Base-by-base conservation (phyloP, 805 yeast genomes). In the Hanseniaspora thailandica region DNA sequence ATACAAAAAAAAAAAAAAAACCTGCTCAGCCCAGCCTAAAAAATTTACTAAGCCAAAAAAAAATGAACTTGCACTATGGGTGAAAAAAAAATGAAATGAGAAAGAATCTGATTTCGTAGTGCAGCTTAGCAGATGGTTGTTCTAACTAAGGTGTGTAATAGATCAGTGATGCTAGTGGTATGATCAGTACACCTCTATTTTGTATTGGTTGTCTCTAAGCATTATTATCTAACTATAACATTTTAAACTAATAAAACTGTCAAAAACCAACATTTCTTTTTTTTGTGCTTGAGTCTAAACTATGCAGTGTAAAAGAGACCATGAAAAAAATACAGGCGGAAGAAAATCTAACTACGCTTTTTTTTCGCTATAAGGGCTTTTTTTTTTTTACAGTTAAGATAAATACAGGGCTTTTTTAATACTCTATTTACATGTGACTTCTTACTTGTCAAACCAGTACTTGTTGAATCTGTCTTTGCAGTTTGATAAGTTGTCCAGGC, bases 401-500 rank as follows among this genome's bases (percentile, higher is more conserved):
- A 19, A 26, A 31, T 13, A 31, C 34, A 22, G 34, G 34, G 34
- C 25, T 36, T 35, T 4, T 23, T 9, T 25, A 36, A 19, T 15
- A 17, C 4, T 12, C 19, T 34, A 44, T 44, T 31, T 52, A 45
- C 28, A 46, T 28, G 34, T 17, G 7, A 15, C 28, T 35, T 8
- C 19, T 40, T 25, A 47, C 73, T 71, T 23, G 4, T 23, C 22
- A 15, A 39, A 49, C 47, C 80, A 69, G 82, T 89, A 86, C 60
- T 76, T 82, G 22, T 66, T 66, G 50, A 84, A 69, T 57, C 97
- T 75, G 64, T 88, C 97, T 52, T 65, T 61, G 2, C 82, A 86
- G 59, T 74, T 82, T 1, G 70, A 67, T 1, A 79, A 61, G 55
- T 73, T 74, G 66, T 93, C 98, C 57, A 88, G 70, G 0, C 96